Evolutionary conservation across 1,139 yeast genomes (phyloP).

Genomic region (Geotrichum candidum): DNA sequence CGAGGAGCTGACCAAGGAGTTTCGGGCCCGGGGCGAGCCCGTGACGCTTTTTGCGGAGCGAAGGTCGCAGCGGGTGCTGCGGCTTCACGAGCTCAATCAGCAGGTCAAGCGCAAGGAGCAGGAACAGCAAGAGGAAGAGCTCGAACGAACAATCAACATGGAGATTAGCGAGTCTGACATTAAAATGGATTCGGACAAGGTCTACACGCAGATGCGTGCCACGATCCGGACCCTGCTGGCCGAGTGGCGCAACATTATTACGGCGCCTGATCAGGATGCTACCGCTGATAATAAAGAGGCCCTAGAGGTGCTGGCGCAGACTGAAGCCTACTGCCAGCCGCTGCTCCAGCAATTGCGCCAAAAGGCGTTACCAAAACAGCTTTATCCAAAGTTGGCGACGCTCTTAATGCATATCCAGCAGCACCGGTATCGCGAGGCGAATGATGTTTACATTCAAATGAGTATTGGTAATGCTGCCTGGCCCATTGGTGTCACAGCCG

Average conservation of each 20-base stretch:
- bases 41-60: constrained; percentile 48
- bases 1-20: constrained; percentile 44
- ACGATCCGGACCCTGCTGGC: constrained; percentile 43
- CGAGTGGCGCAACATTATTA: constrained; percentile 41
- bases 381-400: constrained; percentile 55
- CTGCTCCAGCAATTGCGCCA: constrained; percentile 55
- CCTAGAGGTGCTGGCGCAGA: constrained; percentile 41
- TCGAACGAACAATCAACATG: constrained; percentile 14
- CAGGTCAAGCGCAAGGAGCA: constrained; percentile 25
- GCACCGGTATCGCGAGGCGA: constrained; percentile 49
- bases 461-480: constrained; percentile 87
- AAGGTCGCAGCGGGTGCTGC: constrained; percentile 21
- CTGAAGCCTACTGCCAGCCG: constrained; percentile 56
- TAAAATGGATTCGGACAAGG: constrained; percentile 33
- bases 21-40: constrained; percentile 41
- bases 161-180: constrained; percentile 37
- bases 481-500: constrained; percentile 82
- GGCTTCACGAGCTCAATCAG: constrained; percentile 25
- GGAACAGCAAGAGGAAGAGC: constrained; percentile 22
- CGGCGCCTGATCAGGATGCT: constrained; percentile 18
- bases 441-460: constrained; percentile 64
- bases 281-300: constrained; percentile 21
- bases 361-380: constrained; percentile 39
- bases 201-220: constrained; percentile 43
- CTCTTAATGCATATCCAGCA: constrained; percentile 56